Base-by-base conservation (phyloP, 2,329 filamentous ascomycete genomes). In the Aspergillus pseudoterreus region DNA sequence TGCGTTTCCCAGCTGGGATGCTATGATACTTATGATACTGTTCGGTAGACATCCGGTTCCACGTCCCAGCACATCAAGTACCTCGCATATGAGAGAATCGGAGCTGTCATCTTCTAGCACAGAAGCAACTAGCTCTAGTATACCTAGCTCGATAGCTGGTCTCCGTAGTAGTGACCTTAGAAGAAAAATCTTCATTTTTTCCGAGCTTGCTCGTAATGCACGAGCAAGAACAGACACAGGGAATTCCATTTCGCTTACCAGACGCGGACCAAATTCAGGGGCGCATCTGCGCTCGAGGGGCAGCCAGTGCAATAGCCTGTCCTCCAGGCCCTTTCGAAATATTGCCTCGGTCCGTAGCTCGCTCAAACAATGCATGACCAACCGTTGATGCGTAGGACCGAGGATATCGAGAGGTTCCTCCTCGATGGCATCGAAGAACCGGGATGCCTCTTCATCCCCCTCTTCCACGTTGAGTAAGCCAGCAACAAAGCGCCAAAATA, bases 401-500 rank as follows among this genome's bases (percentile, higher is more conserved):
- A 74, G 48, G 19, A 74, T 52, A 50, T 74, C 71, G 27, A 55
- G 59, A 42, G 70, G 70, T 39, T 71, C 56, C 2, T 55, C 30
- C 36, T 74, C 61, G 15, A 75, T 62, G 30, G 44, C 41, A 11
- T 65, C 3, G 33, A 74, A 66, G 47, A 73, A 71, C 6, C 24
- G 22, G 6, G 22, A 22, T 22, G 22, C 4, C 15, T 11, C 9
- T 38, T 38, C 15, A 59, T 19, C 36, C 44, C 12, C 19, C 8
- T 59, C 44, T 22, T 49, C 32, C 27, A 14, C 32, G n/a, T 59
- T 38, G 32, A 75, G 59, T n/a, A 75, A 52, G n/a, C 73, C 73
- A 4, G 67, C 53, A 32, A 72, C 68, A 60, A 76, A 76, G 15
- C 72, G 67, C 74, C 72, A 76, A 2, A 76, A 53, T 3, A 76